Percentiles rank a stretch among this genome's conserved stretches.
Conservation (phyloP, 106 monocot species). For the Gastrodia elata region DNA sequence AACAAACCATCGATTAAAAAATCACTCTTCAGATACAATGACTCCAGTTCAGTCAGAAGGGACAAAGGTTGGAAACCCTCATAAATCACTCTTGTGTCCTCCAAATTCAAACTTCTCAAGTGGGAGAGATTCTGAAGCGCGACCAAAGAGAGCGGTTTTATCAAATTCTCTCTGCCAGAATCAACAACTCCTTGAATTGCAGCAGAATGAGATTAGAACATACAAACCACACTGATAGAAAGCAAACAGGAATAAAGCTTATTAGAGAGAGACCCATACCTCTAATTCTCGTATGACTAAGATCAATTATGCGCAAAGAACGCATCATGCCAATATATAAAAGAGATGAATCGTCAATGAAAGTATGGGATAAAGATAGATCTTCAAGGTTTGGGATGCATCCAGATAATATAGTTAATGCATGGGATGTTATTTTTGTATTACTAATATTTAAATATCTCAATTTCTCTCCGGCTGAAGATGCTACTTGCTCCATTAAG, state of each 20-base stretch:
- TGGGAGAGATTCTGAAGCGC: constrained; percentile 42
- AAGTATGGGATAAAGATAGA: constrained; percentile 59
- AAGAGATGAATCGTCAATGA: constrained; percentile 66
- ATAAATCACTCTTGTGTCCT: constrained; percentile 55
- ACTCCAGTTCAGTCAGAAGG: constrained; percentile 36
- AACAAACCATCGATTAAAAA: constrained; percentile 52
- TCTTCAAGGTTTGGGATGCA: constrained; percentile 42
- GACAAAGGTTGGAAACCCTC: constrained; percentile 40
- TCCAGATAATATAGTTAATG: constrained; percentile 37
- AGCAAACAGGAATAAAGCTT: not conserved
- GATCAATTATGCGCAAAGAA: constrained; percentile 49
- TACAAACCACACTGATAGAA: constrained; percentile 17
- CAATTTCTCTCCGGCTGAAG: constrained; percentile 40
- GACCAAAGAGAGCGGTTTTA: constrained; percentile 30
- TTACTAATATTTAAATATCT: constrained; percentile 51
- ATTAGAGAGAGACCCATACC: constrained; percentile 24
- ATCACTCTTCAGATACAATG: constrained; percentile 67
- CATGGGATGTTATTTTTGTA: constrained; percentile 43
- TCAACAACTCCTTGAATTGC: constrained; percentile 39
- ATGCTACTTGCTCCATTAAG: constrained; percentile 38
- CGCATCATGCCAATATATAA: constrained; percentile 44
- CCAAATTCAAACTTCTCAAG: constrained; percentile 73
- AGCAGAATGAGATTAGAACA: constrained; percentile 1
- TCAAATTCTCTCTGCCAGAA: constrained; percentile 4
- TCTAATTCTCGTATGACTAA: constrained; percentile 65